phyloP scores from a whole-genome alignment of 352 stramenopile genomes.

The Phytophthora constricta region DNA sequence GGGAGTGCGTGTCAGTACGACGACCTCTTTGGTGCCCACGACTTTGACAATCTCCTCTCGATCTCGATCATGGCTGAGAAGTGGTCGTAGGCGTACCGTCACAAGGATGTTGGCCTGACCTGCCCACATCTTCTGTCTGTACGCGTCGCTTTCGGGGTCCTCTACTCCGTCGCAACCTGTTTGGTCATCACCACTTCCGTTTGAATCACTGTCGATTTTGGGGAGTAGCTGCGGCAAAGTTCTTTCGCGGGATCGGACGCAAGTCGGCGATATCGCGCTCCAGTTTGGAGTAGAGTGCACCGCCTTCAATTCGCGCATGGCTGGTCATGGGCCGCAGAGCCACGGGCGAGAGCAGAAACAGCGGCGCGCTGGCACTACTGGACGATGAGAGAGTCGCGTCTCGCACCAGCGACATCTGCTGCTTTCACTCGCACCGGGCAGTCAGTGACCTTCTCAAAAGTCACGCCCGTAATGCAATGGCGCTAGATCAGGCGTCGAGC shows the following conservation, averaged over 20 bases:
- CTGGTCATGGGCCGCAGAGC: slow-evolving; percentile 36
- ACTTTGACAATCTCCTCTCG: slow-evolving; percentile 83
- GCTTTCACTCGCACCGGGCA: slow-evolving; percentile 6
- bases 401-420: slow-evolving; percentile 30
- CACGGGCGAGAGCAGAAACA: slow-evolving; percentile 32
- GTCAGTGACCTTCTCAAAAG: slow-evolving; percentile 13
- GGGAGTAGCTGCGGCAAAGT: slow-evolving; percentile 32
- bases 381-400: slow-evolving; percentile 16
- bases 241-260: slow-evolving; percentile 19
- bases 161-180: slow-evolving; percentile 6
- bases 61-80: slow-evolving; percentile 76
- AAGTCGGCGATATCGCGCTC: slow-evolving; percentile 18
- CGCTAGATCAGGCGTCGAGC: background rate
- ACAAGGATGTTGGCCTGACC: slow-evolving; percentile 91
- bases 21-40: slow-evolving; percentile 84
- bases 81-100: slow-evolving; percentile 85
- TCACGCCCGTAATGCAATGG: slow-evolving; percentile 7
- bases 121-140: slow-evolving; percentile 86
- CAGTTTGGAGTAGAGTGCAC: slow-evolving; percentile 25
- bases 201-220: background rate
- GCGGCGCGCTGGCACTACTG: slow-evolving; percentile 21
- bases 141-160: slow-evolving; percentile 63
- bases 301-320: slow-evolving; percentile 43
- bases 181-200: slow-evolving; percentile 1
- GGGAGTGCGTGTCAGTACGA: slow-evolving; percentile 67